Evolutionary conservation across 352 stramenopile species (phyloP).

Genomic region (Phytophthora sojae): DNA sequence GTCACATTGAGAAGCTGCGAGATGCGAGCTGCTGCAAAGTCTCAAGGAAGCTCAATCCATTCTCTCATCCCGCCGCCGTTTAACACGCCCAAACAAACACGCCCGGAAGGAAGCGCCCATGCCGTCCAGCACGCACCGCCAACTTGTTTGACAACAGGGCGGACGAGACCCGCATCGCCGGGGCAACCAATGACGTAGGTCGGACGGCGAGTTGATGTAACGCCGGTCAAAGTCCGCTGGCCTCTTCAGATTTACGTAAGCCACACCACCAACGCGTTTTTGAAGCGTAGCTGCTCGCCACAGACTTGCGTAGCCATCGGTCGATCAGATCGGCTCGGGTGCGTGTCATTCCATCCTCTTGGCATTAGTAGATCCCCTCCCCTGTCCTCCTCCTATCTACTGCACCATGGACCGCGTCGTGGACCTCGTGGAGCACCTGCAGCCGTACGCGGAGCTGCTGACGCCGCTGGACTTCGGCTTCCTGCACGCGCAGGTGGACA

Average conservation of each 20-base stretch:
- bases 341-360: constrained; percentile 8
- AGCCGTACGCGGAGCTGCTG: constrained; percentile 56
- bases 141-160: constrained; percentile 14
- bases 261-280: background rate
- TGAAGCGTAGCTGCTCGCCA: constrained; percentile 23
- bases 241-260: background rate
- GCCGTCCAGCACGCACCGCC: background rate
- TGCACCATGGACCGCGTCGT: constrained; percentile 49
- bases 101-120: background rate
- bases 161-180: constrained; percentile 7
- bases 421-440: constrained; percentile 42
- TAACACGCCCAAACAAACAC: background rate
- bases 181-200: constrained; percentile 31
- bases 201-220: constrained; percentile 35
- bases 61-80: constrained; percentile 4
- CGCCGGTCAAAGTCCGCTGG: background rate
- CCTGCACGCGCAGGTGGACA: constrained; percentile 55
- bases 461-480: constrained; percentile 63
- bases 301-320: background rate
- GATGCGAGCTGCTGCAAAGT: background rate
- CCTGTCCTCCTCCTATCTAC: background rate
- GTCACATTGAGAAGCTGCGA: background rate
- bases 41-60: background rate
- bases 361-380: background rate
- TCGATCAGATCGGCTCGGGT: background rate